These are phyloP conservation scores for Plenodomus lindquistii DNA, from an alignment of 2,329 filamentous ascomycete species.

Conservation along the genomic window DNA sequence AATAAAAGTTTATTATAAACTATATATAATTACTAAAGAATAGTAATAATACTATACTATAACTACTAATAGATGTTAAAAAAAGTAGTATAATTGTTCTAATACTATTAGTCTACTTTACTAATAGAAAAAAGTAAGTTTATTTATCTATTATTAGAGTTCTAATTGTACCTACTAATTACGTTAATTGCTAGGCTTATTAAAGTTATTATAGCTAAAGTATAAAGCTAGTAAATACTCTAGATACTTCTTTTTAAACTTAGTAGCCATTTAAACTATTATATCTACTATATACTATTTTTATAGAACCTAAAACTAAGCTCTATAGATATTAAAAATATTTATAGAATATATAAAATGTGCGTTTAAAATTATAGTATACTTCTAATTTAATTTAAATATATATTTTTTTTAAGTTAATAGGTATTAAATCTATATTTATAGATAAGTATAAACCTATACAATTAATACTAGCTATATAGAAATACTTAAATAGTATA, in stretches of 20 bases:
- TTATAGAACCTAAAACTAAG: constrained; percentile 54
- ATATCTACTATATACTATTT: constrained; percentile 63
- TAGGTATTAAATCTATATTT: constrained; percentile 58
- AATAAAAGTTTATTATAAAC: constrained; percentile 61
- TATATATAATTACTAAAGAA: constrained; percentile 54
- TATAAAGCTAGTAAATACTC: constrained; percentile 64
- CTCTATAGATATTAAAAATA: constrained; percentile 28
- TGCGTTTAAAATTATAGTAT: constrained; percentile 59
- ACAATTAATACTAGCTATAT: constrained; percentile 43
- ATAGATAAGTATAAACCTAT: constrained; percentile 37
- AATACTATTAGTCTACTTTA: constrained; percentile 47
- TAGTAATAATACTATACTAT: constrained; percentile 26
- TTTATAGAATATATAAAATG: constrained; percentile 48
- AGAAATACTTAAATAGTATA: constrained; percentile 51
- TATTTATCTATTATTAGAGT: too few species aligned
- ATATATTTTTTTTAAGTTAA: constrained; percentile 67
- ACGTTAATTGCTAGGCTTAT: too few species aligned
- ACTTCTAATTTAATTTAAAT: constrained; percentile 65
- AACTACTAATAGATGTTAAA: constrained; percentile 42
- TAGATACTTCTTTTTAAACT: constrained; percentile 60
- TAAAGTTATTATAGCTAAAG: constrained; percentile 64
- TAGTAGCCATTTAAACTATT: constrained; percentile 59
- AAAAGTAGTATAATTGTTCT: constrained; percentile 40
- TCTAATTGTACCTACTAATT: too few species aligned
- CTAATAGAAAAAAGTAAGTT: constrained; percentile 52